Conservation (phyloP, 2,329 filamentous ascomycete genomes). For the Stemphylium lycopersici region DNA sequence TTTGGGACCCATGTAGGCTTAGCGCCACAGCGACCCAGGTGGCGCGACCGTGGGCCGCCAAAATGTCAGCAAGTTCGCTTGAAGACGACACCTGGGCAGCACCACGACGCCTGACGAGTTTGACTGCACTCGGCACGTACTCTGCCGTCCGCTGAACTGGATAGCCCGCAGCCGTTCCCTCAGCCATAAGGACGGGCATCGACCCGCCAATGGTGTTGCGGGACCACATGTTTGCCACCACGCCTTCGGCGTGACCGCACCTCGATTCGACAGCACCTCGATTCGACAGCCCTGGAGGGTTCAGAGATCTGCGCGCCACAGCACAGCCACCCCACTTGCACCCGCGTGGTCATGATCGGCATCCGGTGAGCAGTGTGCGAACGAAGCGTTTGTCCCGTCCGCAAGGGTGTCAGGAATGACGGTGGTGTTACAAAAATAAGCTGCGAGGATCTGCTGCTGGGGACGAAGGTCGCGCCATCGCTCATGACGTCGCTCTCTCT, state of each 20-base stretch:
- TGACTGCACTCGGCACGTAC: slow-evolving; percentile 13
- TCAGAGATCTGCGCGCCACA: slow-evolving; percentile 28
- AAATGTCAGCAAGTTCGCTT: slow-evolving; percentile 18
- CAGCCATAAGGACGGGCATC: slow-evolving; percentile 11
- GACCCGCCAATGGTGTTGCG: slow-evolving; percentile 17
- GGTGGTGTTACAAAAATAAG: slow-evolving; percentile 10
- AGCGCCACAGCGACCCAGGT: slow-evolving; percentile 24
- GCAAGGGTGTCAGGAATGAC: slow-evolving; percentile 10
- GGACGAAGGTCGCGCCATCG: not conserved
- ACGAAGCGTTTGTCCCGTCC: slow-evolving; percentile 12
- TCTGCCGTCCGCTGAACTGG: slow-evolving; percentile 20
- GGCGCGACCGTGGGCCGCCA: slow-evolving; percentile 14
- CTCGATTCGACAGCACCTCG: not conserved
- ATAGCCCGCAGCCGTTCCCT: slow-evolving; percentile 21
- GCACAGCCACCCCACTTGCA: slow-evolving; percentile 29
- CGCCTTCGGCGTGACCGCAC: slow-evolving; percentile 32
- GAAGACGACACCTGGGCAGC: slow-evolving; percentile 6
- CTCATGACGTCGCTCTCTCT: not conserved
- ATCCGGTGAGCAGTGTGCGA: slow-evolving; percentile 2
- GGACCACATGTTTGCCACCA: slow-evolving; percentile 30
- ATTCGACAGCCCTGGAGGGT: not conserved
- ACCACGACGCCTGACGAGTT: slow-evolving; percentile 12
- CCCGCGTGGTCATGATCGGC: slow-evolving; percentile 21
- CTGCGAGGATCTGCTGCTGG: slow-evolving; percentile 3
- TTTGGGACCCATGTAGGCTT: slow-evolving; percentile 22